Percentiles rank a stretch among this genome's conserved stretches.
Conservation (phyloP, 306 rosid genomes). For the Elaeagnus macrophylla region DNA sequence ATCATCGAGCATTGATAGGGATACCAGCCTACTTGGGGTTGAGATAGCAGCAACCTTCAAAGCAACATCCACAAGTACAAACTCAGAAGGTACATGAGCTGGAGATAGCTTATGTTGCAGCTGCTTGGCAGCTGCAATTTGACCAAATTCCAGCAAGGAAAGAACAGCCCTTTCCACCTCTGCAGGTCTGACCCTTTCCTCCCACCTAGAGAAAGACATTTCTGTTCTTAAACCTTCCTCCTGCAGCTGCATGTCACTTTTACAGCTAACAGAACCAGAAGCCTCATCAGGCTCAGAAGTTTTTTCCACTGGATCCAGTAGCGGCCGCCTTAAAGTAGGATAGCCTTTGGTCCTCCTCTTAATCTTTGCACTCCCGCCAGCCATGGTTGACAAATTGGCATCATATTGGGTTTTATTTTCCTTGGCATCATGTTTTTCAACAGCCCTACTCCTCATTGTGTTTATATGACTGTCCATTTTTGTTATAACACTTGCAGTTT, state of each 20-base stretch:
- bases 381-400: constrained; percentile 40
- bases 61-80: constrained; percentile 78
- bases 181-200: constrained; percentile 85
- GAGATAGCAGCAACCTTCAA: constrained; percentile 72
- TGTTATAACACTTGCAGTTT: constrained; percentile 74
- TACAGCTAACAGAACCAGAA: constrained; percentile 34
- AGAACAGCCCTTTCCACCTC: constrained; percentile 90
- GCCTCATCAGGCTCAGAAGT: constrained; percentile 57
- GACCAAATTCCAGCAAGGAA: constrained; percentile 91
- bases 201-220: constrained; percentile 83
- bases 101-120: constrained; percentile 89
- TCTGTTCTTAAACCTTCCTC: constrained; percentile 68
- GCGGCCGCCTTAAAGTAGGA: constrained; percentile 43
- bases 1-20: constrained; percentile 62
- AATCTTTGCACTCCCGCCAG: constrained; percentile 59
- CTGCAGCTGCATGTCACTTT: constrained; percentile 48
- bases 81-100: constrained; percentile 59
- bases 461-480: constrained; percentile 87
- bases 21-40: constrained; percentile 45
- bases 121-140: constrained; percentile 86
- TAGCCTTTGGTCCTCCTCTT: constrained; percentile 84
- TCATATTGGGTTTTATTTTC: constrained; percentile 63
- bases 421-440: constrained; percentile 58
- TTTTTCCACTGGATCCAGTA: constrained; percentile 51
- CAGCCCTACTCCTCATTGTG: constrained; percentile 42